These are phyloP conservation scores for Rauvolfia tetraphylla DNA, from an alignment of 257 asterid species.

Conservation along the genomic window DNA sequence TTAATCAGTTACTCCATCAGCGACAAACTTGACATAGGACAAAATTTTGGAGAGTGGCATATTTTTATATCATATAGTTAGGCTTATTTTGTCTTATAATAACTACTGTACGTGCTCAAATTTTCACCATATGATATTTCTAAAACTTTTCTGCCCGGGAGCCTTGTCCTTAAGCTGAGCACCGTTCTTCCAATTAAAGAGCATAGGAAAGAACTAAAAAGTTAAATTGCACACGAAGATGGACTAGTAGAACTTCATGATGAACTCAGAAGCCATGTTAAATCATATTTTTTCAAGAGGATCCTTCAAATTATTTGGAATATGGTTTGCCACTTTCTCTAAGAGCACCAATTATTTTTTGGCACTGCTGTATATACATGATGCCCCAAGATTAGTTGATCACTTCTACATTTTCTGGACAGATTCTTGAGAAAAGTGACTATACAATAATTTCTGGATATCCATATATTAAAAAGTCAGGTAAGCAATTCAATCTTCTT, in stretches of 20 bases:
- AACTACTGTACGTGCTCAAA: background rate
- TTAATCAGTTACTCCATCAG: background rate
- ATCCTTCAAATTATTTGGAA: background rate
- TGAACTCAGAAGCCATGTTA: background rate
- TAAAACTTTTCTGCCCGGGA: background rate
- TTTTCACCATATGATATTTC: background rate
- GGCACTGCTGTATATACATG: slow-evolving; percentile 7
- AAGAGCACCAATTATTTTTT: background rate
- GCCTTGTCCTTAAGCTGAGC: background rate
- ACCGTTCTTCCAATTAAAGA: background rate
- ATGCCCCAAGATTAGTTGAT: slow-evolving; percentile 6
- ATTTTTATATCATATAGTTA: background rate
- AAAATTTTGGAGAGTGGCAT: background rate
- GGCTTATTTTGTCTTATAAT: background rate
- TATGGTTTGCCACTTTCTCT: background rate
- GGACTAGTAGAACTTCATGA: background rate
- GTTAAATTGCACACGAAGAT: background rate
- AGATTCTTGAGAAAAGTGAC: slow-evolving; percentile 92
- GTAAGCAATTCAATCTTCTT: slow-evolving; percentile 29
- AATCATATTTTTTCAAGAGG: background rate
- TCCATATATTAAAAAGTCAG: slow-evolving; percentile 75
- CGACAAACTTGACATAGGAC: background rate
- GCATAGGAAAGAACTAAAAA: background rate
- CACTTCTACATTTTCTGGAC: slow-evolving; percentile 22
- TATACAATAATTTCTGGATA: slow-evolving; percentile 71